Percentiles rank a stretch among this genome's conserved stretches.
These are phyloP conservation scores for Verticillium klebahnii DNA, from an alignment of 2,329 filamentous ascomycete genomes.

Conservation along the genomic window DNA sequence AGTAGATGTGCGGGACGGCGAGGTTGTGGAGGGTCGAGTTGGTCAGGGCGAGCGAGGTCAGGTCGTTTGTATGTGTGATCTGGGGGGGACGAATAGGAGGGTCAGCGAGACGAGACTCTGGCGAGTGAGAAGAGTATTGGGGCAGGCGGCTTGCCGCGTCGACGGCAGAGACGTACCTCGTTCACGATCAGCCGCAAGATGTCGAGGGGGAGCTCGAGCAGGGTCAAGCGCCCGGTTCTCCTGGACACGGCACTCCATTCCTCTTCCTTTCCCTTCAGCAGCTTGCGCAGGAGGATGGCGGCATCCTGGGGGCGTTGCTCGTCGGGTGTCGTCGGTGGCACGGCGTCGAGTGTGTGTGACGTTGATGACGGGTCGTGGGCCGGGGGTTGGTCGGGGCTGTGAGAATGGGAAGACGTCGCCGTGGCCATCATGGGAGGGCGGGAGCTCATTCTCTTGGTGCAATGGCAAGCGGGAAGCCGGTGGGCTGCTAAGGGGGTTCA, in stretches of 20 bases:
- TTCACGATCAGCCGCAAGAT: constrained; percentile 74
- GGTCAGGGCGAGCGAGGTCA: constrained; percentile 71
- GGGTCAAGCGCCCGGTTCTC: constrained; percentile 35
- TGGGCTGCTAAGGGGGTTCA: not conserved
- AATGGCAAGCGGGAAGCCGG: not conserved
- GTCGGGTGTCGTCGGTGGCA: not conserved
- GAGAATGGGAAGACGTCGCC: not conserved
- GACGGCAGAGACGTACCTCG: constrained; percentile 48
- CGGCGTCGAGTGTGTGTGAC: not conserved
- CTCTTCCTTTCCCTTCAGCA: constrained; percentile 57
- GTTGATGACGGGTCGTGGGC: not conserved
- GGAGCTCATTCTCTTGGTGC: not conserved
- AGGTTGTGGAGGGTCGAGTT: constrained; percentile 74
- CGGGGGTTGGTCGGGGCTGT: not conserved
- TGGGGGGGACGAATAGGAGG: constrained; percentile 24
- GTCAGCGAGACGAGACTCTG: constrained; percentile 3
- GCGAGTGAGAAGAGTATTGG: not conserved
- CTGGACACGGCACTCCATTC: constrained; percentile 57
- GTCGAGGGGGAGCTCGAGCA: constrained; percentile 75
- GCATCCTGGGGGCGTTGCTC: constrained; percentile 6
- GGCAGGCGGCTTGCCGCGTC: not conserved
- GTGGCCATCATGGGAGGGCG: not conserved
- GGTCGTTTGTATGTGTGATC: constrained; percentile 77
- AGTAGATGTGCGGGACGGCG: constrained; percentile 75
- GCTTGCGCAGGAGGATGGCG: constrained; percentile 21